Conservation (phyloP, 257 asterid species). For the Petunia axillaris region DNA sequence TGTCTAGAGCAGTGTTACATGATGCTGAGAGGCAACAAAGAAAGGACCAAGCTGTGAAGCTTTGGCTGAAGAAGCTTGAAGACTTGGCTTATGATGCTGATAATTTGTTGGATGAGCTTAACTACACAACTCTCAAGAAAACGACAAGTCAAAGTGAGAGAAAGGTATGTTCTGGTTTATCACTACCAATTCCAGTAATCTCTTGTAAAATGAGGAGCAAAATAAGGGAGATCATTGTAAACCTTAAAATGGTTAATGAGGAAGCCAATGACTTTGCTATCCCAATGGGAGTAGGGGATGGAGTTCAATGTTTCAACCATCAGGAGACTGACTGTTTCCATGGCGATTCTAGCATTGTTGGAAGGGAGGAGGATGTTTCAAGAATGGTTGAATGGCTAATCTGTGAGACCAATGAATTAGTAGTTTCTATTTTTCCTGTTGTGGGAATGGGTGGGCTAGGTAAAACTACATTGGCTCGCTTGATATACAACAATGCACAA, state of each 20-base stretch:
- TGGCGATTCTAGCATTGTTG: constrained; percentile 23
- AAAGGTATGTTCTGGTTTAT: constrained; percentile 12
- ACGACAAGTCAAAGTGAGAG: not conserved
- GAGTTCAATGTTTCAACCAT: not conserved
- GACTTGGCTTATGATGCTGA: constrained; percentile 31
- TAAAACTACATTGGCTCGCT: constrained; percentile 35
- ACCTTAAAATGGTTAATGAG: not conserved
- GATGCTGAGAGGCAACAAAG: constrained; percentile 28
- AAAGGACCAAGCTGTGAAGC: constrained; percentile 8
- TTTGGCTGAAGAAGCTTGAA: constrained; percentile 33
- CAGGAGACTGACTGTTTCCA: constrained; percentile 19
- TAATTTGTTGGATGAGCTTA: constrained; percentile 36
- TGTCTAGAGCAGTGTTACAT: constrained; percentile 16
- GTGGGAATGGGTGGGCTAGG: constrained; percentile 39
- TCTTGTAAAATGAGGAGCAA: constrained; percentile 27
- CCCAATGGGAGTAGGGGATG: not conserved
- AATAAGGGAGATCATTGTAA: constrained; percentile 20
- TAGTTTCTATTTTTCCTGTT: constrained; percentile 26
- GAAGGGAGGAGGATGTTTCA: constrained; percentile 31
- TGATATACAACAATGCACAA: not conserved
- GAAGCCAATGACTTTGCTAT: constrained; percentile 16
- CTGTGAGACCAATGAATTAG: not conserved
- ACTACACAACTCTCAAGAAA: constrained; percentile 9
- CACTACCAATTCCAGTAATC: not conserved
- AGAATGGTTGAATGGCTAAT: constrained; percentile 7